Base-by-base conservation (phyloP, 2,329 filamentous ascomycete genomes). In the Shiraia bambusicola region DNA sequence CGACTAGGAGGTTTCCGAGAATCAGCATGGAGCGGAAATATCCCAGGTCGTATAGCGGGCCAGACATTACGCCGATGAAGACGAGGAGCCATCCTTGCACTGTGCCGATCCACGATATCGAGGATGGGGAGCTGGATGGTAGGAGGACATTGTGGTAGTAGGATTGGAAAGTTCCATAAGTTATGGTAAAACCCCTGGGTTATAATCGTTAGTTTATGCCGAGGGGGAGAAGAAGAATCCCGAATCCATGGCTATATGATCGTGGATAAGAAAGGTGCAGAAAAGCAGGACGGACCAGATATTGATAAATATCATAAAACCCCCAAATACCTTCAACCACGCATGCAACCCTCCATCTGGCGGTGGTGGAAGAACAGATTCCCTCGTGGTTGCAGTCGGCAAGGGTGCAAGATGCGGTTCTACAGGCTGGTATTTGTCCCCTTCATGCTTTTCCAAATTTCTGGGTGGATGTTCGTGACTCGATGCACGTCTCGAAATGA, bases 1-100 rank as follows among this genome's bases (percentile, higher is more conserved):
- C 76, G 30, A 82, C 74, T 2, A 69, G 71, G 60, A 47, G 79
- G 2, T 75, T 76, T 12, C 81, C 81, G 2, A 55, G 47, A 40
- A 60, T 44, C 33, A 66, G 48, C 22, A 81, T 54, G 2, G 81
- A 58, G 1, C 69, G 63, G 52, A 74, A 73, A 40, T 72, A 73
- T 2, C 72, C 72, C 8, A 68, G 49, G 36, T 75, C 72, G 44
- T 87, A 71, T 33, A 70, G 53, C 28, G 72, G 72, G 10, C 70
- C 72, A 1, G 72, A 72, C 9, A 69, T 50, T 6, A 74, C 70
- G 39, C 79, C 86, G 0, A 84, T 40, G 28, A 67, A 66, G 50
- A 78, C 77, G 59, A 83, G 69, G 16, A 75, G 65, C 56, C 71
- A 75, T 4, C 63, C 59, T 50, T 75, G 65, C 0, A 73, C 51